These are phyloP conservation scores for Amanita pallidorosea DNA, from an alignment of 768 basidiomycete species.

Conservation along the genomic window DNA sequence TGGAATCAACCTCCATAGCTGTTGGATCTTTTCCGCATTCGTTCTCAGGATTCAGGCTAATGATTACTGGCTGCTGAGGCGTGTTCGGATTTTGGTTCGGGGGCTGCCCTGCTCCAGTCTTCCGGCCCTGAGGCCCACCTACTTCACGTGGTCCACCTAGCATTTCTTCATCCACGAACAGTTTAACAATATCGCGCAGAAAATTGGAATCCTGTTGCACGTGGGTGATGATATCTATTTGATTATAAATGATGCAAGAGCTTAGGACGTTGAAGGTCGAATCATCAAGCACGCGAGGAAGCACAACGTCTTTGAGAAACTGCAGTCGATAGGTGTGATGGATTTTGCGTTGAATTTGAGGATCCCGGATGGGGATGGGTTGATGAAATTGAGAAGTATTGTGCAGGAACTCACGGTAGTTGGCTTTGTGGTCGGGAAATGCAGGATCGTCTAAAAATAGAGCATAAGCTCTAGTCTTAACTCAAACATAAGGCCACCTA, in stretches of 20 bases:
- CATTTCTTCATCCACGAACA: constrained; percentile 69
- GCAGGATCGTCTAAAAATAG: constrained; percentile 78
- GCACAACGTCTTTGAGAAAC: constrained; percentile 96
- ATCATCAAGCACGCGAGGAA: constrained; percentile 90
- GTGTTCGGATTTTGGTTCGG: constrained; percentile 8
- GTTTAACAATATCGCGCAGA: constrained; percentile 63
- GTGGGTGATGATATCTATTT: constrained; percentile 93
- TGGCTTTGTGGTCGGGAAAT: constrained; percentile 92
- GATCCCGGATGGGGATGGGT: constrained; percentile 76
- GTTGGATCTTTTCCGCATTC: constrained; percentile 22
- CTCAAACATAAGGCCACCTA: constrained; percentile 28
- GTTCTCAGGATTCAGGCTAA: constrained; percentile 31
- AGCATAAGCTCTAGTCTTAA: constrained; percentile 6
- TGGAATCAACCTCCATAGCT: constrained; percentile 30
- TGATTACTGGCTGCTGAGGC: constrained; percentile 21
- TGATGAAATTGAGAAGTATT: constrained; percentile 80
- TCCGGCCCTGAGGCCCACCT: not conserved
- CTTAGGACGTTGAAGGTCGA: constrained; percentile 95
- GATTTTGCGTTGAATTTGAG: constrained; percentile 71
- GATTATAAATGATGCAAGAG: constrained; percentile 97
- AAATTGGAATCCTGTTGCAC: constrained; percentile 72
- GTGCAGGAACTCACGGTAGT: constrained; percentile 88
- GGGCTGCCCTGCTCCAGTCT: constrained; percentile 12
- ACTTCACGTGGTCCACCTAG: constrained; percentile 21
- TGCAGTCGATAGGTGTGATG: constrained; percentile 96